A percentile compares a stretch with the other conserved stretches of the same genome.
phyloP scores from a whole-genome alignment of 108 stramenopile genomes.

The Stephanodiscus minutulus region DNA sequence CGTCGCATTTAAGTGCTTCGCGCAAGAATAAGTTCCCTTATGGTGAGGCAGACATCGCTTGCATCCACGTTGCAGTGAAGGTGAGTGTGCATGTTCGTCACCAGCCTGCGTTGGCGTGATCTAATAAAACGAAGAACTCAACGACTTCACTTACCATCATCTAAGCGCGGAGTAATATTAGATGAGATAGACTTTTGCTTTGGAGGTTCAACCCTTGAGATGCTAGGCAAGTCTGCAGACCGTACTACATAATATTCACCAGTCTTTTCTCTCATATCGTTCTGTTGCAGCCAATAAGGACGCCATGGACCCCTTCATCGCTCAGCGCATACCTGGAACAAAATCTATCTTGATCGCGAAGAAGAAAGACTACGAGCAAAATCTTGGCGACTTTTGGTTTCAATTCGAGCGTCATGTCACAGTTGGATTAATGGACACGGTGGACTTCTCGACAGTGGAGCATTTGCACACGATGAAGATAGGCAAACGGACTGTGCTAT shows the following conservation, averaged over 20 bases:
- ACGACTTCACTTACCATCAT: neutral
- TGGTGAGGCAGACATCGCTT: slow-evolving; percentile 9
- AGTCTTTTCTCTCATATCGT: too few species aligned
- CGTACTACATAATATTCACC: too few species aligned
- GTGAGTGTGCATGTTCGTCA: neutral
- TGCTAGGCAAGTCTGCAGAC: neutral
- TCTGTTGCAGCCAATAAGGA: slow-evolving; percentile 4
- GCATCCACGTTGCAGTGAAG: slow-evolving; percentile 9
- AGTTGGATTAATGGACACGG: slow-evolving; percentile 2
- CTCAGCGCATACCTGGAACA: slow-evolving; percentile 14
- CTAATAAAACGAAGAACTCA: neutral
- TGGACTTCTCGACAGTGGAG: slow-evolving; percentile 5
- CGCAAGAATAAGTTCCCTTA: slow-evolving; percentile 14
- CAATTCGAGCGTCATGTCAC: slow-evolving; percentile 29
- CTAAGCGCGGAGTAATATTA: slow-evolving; percentile 15
- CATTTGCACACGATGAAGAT: slow-evolving; percentile 24
- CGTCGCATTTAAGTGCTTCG: neutral
- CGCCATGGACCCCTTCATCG: slow-evolving; percentile 8
- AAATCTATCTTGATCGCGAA: slow-evolving; percentile 22
- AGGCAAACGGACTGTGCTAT: slow-evolving; percentile 11
- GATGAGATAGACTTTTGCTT: slow-evolving; percentile 21
- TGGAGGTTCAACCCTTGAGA: slow-evolving; percentile 22
- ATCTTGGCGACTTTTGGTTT: slow-evolving; percentile 16
- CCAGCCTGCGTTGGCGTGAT: neutral
- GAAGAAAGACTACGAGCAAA: neutral